Percentiles rank a stretch among this genome's conserved stretches.
These are phyloP conservation scores for Calonectria honghensis DNA, from an alignment of 2,329 filamentous ascomycete genomes.

Conservation along the genomic window DNA sequence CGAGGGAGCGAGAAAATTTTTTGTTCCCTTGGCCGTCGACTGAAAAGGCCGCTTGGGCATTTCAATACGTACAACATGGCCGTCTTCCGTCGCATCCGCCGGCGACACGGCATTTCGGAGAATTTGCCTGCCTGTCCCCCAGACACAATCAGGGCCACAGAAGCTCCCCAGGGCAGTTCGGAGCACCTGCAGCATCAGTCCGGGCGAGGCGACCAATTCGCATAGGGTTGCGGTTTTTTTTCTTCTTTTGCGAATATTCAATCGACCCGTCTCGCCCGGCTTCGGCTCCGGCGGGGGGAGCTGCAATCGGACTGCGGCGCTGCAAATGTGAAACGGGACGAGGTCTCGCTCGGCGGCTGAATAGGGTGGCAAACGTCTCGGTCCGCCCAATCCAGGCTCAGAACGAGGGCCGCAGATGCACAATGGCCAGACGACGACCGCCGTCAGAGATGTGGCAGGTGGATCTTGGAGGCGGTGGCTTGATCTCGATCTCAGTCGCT, in stretches of 20 bases:
- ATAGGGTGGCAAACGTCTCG: constrained; percentile 9
- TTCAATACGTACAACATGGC: constrained; percentile 18
- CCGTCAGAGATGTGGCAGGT: constrained; percentile 47
- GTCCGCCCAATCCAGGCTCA: constrained; percentile 8
- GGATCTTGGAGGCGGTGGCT: constrained; percentile 50
- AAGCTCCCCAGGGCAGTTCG: constrained; percentile 5
- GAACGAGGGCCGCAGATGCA: not conserved
- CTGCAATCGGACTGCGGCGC: constrained; percentile 21
- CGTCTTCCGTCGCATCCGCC: constrained; percentile 36
- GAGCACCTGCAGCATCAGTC: not conserved
- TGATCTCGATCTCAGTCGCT: constrained; percentile 48
- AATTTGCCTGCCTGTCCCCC: constrained; percentile 10
- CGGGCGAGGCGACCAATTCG: constrained; percentile 9
- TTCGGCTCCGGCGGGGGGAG: constrained; percentile 34
- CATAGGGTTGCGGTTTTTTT: not conserved
- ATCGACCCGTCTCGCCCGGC: constrained; percentile 30
- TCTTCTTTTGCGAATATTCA: not conserved
- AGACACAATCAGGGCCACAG: not conserved
- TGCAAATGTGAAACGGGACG: constrained; percentile 25
- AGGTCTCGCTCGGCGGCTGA: constrained; percentile 6
- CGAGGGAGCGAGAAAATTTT: constrained; percentile 37
- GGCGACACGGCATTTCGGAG: constrained; percentile 32
- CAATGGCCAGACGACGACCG: constrained; percentile 22
- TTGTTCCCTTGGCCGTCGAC: constrained; percentile 2
- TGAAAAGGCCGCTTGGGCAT: constrained; percentile 35